Base-by-base conservation (phyloP, 1,284 basidiomycete species). In the Microbotryomycetes sp. region DNA sequence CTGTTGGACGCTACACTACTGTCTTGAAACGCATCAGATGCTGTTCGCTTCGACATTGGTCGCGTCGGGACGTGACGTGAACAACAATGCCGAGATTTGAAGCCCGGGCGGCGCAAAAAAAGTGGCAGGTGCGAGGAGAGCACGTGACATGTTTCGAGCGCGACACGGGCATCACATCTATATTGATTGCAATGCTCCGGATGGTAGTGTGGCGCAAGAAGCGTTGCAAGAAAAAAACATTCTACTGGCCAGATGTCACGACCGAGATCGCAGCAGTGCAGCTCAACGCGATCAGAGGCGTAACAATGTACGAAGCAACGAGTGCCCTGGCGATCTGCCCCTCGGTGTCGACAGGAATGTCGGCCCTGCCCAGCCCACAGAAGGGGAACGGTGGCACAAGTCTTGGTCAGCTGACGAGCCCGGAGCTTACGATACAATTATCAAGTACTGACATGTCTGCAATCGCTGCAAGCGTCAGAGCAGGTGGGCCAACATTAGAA, bases 401-500 rank as follows among this genome's bases (percentile, higher is more conserved):
- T 52, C 55, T 59, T 62, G 26, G 62, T 51, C n/a, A 4, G 58
- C 57, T 56, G 64, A 18, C 16, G 52, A 57, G 16, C 13, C 21
- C 21, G 27, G n/a, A 30, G 23, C 1, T 69, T 70, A 62, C 35
- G 72, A 69, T 3, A 23, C n/a, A n/a, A n/a, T n/a, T n/a, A n/a
- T n/a, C n/a, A n/a, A n/a, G n/a, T n/a, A n/a, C n/a, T 7, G 50
- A 47, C 65, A 67, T 61, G n/a, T 68, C 60, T n/a, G 64, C 66
- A 53, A 68, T 62, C 26, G 73, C 74, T 18, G 73, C 71, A 1
- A 76, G 65, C 7, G 73, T 75, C 31, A 76, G 62, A 4, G 75
- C 75, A 9, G 75, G 74, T 5, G 75, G 75, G 0, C 75, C 75
- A 29, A 74, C 73, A 45, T 74, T 72, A 2, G 67, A 65, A 21